Conservation (phyloP, 1,139 yeast genomes). For the Kurtzmaniella quercitrusa region DNA sequence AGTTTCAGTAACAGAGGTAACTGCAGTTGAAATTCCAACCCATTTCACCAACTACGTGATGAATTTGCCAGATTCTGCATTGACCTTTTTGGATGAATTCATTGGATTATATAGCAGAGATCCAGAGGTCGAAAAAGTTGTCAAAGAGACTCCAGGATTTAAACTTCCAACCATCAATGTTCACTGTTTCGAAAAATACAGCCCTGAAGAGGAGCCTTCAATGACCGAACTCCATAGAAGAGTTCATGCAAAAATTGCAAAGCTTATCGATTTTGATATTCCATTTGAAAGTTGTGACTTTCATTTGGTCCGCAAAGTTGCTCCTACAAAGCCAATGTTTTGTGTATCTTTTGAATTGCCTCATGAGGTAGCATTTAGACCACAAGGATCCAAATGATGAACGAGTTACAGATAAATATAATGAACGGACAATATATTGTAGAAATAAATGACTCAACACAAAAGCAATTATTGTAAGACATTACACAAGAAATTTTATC, state of each 20-base stretch:
- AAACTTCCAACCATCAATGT: slow-evolving; percentile 76
- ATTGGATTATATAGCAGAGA: slow-evolving; percentile 58
- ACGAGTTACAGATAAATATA: too few species aligned
- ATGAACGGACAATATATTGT: not conserved
- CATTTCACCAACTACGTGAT: slow-evolving; percentile 75
- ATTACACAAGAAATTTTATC: not conserved
- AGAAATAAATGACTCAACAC: not conserved
- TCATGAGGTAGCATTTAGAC: slow-evolving; percentile 62
- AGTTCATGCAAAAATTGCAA: slow-evolving; percentile 56
- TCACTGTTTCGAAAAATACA: slow-evolving; percentile 89
- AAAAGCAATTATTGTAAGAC: not conserved
- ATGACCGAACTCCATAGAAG: slow-evolving; percentile 61
- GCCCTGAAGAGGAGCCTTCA: slow-evolving; percentile 66
- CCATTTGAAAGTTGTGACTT: slow-evolving; percentile 49
- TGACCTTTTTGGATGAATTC: slow-evolving; percentile 76
- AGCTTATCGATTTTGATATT: slow-evolving; percentile 47
- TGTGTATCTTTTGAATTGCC: slow-evolving; percentile 83
- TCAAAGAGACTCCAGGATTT: slow-evolving; percentile 38
- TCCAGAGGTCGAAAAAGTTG: slow-evolving; percentile 29
- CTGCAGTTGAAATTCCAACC: slow-evolving; percentile 48
- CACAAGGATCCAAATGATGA: not conserved
- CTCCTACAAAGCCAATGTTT: slow-evolving; percentile 96
- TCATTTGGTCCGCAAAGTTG: slow-evolving; percentile 87
- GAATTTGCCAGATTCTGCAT: slow-evolving; percentile 94
- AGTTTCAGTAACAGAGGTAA: slow-evolving; percentile 21